Conservation (phyloP, 345 rosid genomes). For the Populus nigra region DNA sequence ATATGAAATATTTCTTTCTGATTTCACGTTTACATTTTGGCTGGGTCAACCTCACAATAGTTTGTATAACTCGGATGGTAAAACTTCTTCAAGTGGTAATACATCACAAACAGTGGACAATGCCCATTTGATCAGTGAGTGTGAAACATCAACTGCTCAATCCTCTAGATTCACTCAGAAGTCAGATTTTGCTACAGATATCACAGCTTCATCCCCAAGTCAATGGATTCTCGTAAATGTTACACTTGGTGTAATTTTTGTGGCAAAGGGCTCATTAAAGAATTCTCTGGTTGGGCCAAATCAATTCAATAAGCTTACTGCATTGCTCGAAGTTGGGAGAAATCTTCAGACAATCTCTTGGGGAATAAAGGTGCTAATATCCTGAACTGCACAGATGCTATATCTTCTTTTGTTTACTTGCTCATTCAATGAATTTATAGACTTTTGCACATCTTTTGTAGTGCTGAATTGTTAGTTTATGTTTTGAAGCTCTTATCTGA, state of each 20-base stretch:
- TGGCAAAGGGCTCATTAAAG: constrained; percentile 54
- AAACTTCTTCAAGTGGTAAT: constrained; percentile 23
- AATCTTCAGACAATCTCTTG: constrained; percentile 50
- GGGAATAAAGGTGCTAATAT: constrained; percentile 55
- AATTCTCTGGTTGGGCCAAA: constrained; percentile 44
- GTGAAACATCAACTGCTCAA: constrained; percentile 31
- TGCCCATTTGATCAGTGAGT: constrained; percentile 32
- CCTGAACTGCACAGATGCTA: constrained; percentile 4
- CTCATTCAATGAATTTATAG: background rate
- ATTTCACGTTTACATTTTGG: constrained; percentile 44
- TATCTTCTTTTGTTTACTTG: constrained; percentile 14
- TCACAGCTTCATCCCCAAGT: constrained; percentile 29
- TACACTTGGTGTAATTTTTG: constrained; percentile 44
- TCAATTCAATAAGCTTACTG: constrained; percentile 50
- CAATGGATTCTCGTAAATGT: constrained; percentile 49
- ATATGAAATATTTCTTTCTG: constrained; percentile 61
- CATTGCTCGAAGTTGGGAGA: constrained; percentile 57
- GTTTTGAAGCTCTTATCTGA: constrained; percentile 2
- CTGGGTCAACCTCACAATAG: constrained; percentile 38
- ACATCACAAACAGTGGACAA: constrained; percentile 21
- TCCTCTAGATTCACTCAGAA: constrained; percentile 38
- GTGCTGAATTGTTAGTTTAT: background rate
- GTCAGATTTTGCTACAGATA: constrained; percentile 39
- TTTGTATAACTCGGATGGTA: constrained; percentile 29
- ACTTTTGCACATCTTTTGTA: background rate